Base-by-base conservation (phyloP, 768 basidiomycete species). In the Lentinula lateritia region DNA sequence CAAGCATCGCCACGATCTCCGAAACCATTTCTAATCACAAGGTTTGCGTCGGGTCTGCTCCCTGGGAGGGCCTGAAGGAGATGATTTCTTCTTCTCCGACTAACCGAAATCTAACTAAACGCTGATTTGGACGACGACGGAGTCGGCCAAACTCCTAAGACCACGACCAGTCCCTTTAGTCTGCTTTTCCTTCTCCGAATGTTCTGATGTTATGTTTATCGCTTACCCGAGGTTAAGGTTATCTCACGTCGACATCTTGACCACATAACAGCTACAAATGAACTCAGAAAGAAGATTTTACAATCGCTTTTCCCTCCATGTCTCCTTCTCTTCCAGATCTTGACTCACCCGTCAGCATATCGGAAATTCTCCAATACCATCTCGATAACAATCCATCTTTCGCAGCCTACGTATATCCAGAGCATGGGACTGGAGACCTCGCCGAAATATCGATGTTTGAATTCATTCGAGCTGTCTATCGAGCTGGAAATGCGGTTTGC, bases 401-500 rank as follows among this genome's bases (percentile, higher is more conserved):
- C 12, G 55, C 70, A 5, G 34, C 63, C 6, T 68, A 61, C 9
- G 58, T 65, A n/a, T 72, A 65, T 15, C 16, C 63, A 0, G 57
- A 67, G 18, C 65, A 66, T 8, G 61, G 16, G 41, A 54, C 57
- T 0, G 54, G 54, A 28, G 15, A 54, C 1, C 15, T 61, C 50
- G 64, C 56, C 1, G 57, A 66, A 12, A 65, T 72, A 28, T 53
- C 63, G 0, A 66, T 61, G 52, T 63, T 70, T 3, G 71, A 72
- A 46, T 71, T 71, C 2, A 67, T 63, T 56, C 70, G 67, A n/a
- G 72, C 68, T 0, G 64, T 65, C 23, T 68, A 73, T 38, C 64
- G 72, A 20, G 62, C 69, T 8, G 69, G 69, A 1, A 64, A 65
- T 36, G 62, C 65, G 3, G 56, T 54, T 1, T 61, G 63, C n/a